A percentile compares a stretch with the other conserved stretches of the same genome.
Evolutionary conservation across 108 stramenopile genomes (phyloP).

Genomic region (Nitzschia palea): DNA sequence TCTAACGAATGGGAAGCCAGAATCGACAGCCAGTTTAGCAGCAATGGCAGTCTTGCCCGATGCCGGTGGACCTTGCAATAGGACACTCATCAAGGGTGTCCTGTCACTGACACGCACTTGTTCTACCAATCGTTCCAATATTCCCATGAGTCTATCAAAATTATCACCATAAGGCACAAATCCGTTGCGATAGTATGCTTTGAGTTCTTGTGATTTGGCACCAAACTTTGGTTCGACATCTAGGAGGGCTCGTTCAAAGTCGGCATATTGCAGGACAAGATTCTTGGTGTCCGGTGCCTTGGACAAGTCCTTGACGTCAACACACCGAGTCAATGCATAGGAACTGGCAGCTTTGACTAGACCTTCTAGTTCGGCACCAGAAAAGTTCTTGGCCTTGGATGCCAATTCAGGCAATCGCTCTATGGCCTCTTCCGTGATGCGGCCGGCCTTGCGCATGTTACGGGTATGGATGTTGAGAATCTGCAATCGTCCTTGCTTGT

Average conservation of each 20-base stretch:
- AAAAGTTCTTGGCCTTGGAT: constrained; percentile 94
- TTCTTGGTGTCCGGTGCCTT: constrained; percentile 90
- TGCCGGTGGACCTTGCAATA: constrained; percentile 81
- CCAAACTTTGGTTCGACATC: constrained; percentile 97
- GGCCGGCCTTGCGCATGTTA: constrained; percentile 85
- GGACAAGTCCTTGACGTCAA: constrained; percentile 90
- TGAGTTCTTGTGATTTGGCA: constrained; percentile 86
- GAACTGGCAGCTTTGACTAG: constrained; percentile 96
- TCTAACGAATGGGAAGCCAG: constrained; percentile 94
- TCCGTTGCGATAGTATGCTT: constrained; percentile 91
- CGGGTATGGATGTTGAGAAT: constrained; percentile 96
- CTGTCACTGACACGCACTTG: constrained; percentile 86
- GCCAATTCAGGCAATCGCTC: constrained; percentile 80
- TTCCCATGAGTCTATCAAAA: constrained; percentile 81
- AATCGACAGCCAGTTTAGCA: constrained; percentile 91
- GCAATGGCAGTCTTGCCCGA: constrained; percentile 98
- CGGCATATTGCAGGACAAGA: constrained; percentile 76
- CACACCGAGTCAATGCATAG: constrained; percentile 88
- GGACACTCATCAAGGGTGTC: constrained; percentile 92
- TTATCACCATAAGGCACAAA: constrained; percentile 92
- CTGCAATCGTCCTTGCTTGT: constrained; percentile 90
- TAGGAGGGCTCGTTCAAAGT: constrained; percentile 87
- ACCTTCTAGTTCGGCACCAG: constrained; percentile 98
- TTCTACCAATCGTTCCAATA: constrained; percentile 86
- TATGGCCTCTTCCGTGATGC: constrained; percentile 82